Conservation (phyloP, 139 green algal genomes). For the Astrephomene gubernaculifera region DNA sequence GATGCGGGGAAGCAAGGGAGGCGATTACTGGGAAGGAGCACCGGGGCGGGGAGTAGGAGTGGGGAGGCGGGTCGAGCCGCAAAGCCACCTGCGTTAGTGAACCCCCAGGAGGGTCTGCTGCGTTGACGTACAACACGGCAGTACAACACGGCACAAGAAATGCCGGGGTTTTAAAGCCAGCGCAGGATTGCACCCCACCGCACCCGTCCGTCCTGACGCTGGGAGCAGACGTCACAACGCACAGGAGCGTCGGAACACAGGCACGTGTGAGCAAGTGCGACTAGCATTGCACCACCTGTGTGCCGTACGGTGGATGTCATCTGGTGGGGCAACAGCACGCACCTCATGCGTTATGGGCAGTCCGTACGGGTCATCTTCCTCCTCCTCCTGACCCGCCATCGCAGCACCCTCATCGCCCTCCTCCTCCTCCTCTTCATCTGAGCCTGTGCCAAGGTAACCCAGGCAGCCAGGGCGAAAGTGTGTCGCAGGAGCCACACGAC, state of each 20-base stretch:
- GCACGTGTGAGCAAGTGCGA: not conserved
- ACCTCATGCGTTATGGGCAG: slow-evolving; percentile 82
- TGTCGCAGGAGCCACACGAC: too few relatives aligned
- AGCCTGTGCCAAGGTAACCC: not conserved
- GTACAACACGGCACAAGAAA: too few relatives aligned
- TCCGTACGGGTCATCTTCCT: slow-evolving; percentile 65
- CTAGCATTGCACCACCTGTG: not conserved
- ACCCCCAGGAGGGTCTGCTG: not conserved
- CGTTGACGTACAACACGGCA: too few relatives aligned
- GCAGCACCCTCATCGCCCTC: not conserved
- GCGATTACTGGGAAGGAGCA: not conserved
- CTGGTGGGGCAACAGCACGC: not conserved
- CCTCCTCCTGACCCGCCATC: slow-evolving; percentile 37
- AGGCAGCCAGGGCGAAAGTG: too few relatives aligned
- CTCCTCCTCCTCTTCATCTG: slow-evolving; percentile 24
- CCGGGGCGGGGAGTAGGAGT: not conserved
- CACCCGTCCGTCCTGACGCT: not conserved
- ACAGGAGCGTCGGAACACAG: too few relatives aligned
- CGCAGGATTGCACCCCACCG: not conserved
- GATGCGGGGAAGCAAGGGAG: not conserved
- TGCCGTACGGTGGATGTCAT: not conserved
- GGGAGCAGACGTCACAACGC: not conserved
- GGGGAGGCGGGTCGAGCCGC: not conserved
- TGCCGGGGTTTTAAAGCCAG: not conserved
- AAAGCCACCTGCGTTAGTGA: not conserved